These are phyloP conservation scores for Geotrichum reessii DNA, from an alignment of 1,139 yeast genomes.

Conservation along the genomic window DNA sequence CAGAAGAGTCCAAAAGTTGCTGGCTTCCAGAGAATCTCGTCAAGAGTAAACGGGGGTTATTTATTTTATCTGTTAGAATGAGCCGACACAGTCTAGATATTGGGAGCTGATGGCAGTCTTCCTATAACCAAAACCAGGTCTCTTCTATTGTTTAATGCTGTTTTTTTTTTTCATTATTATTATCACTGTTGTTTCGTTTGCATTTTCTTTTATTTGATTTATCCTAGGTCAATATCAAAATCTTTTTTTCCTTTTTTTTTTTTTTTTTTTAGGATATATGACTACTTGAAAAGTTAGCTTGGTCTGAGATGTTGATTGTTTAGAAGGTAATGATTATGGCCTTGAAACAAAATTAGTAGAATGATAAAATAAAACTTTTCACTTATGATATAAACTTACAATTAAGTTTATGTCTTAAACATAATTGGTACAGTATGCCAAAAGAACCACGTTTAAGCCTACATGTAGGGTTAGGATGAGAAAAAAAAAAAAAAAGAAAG, in stretches of 20 bases:
- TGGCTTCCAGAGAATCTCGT: constrained; percentile 33
- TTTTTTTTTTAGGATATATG: not conserved
- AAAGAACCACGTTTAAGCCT: not conserved
- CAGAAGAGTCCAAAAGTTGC: constrained; percentile 30
- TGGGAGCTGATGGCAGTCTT: not conserved
- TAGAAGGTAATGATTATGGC: not conserved
- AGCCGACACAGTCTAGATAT: not conserved
- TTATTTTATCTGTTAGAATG: not conserved
- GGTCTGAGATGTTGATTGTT: not conserved
- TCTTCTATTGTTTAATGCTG: not conserved
- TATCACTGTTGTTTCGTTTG: not conserved
- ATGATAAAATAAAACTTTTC: not conserved
- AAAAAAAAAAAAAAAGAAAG: too few relatives aligned
- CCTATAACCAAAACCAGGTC: not conserved
- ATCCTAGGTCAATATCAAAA: not conserved
- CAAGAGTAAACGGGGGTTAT: constrained; percentile 10
- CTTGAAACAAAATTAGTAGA: not conserved
- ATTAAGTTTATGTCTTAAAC: too few relatives aligned
- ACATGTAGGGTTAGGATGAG: not conserved
- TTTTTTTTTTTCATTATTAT: not conserved
- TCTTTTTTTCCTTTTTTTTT: too few relatives aligned
- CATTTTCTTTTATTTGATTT: not conserved
- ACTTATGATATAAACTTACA: not conserved
- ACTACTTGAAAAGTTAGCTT: not conserved
- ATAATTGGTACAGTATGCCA: not conserved